Percentiles rank a stretch among this genome's conserved stretches.
phyloP scores from a whole-genome alignment of 2,329 filamentous ascomycete genomes.

The Penicillium sp. region DNA sequence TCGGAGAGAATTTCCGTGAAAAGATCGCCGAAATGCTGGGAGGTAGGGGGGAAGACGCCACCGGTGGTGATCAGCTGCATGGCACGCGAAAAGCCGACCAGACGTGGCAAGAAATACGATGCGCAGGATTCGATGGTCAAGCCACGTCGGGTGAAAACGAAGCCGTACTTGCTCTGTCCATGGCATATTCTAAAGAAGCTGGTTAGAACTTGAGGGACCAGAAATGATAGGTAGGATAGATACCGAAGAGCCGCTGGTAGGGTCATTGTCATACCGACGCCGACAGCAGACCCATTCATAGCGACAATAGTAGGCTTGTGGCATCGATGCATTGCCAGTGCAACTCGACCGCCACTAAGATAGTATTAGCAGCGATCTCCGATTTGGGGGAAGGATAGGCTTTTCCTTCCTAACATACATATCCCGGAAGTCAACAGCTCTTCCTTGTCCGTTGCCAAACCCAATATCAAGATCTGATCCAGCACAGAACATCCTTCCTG shows the following conservation, averaged over 20 bases:
- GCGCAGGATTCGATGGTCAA: conserved; percentile 69
- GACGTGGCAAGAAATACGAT: conserved; percentile 67
- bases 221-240: background rate
- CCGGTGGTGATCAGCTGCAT: conserved; percentile 68
- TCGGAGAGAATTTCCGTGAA: conserved; percentile 61
- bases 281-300: conserved; percentile 61
- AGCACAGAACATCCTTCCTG: conserved; percentile 58
- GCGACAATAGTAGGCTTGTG: conserved; percentile 60
- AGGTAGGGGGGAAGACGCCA: conserved; percentile 48
- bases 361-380: conserved; percentile 24
- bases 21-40: conserved; percentile 56
- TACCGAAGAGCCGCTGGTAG: conserved; percentile 48
- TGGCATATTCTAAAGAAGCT: conserved; percentile 13
- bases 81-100: conserved; percentile 64
- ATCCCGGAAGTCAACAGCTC: conserved; percentile 53
- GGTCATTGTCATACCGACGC: conserved; percentile 63
- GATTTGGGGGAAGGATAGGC: background rate
- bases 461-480: conserved; percentile 56
- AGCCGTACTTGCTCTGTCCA: conserved; percentile 64
- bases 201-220: background rate
- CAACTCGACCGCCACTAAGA: conserved; percentile 52
- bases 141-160: conserved; percentile 68
- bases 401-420: conserved; percentile 28
- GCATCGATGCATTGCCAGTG: conserved; percentile 58
- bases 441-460: conserved; percentile 34